Evolutionary conservation across 352 stramenopile species (phyloP).

Genomic region (Globisporangium emineosum): DNA sequence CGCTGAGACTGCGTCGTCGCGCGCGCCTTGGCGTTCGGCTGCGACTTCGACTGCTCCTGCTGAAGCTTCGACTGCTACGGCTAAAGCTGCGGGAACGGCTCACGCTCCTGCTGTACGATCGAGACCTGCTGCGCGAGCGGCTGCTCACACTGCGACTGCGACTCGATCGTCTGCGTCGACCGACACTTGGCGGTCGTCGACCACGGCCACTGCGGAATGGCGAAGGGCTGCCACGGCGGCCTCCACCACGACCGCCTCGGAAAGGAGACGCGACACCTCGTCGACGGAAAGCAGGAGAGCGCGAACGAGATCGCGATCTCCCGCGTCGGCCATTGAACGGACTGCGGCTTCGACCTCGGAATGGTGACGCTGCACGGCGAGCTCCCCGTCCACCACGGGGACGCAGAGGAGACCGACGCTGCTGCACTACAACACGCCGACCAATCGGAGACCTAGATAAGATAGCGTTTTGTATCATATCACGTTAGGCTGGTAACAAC

Average conservation of each 20-base stretch:
- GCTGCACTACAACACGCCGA: conserved; percentile 8
- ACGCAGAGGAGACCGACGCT: conserved; percentile 24
- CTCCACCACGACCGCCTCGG: conserved; percentile 21
- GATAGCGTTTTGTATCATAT: background rate
- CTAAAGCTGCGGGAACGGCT: background rate
- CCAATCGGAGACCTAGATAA: conserved; percentile 7
- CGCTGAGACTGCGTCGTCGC: conserved; percentile 24
- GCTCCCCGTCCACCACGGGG: conserved; percentile 16
- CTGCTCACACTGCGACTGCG: background rate
- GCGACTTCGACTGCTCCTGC: conserved; percentile 19
- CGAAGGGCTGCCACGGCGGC: conserved; percentile 16
- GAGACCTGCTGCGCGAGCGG: background rate
- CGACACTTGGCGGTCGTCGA: conserved; percentile 8
- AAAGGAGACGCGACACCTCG: conserved; percentile 40
- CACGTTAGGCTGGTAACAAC: background rate
- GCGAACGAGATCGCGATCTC: conserved; percentile 14
- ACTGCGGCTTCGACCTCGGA: conserved; percentile 47
- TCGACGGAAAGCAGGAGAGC: conserved; percentile 39
- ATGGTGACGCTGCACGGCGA: conserved; percentile 38
- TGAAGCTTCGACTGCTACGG: conserved; percentile 7
- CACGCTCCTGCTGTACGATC: background rate
- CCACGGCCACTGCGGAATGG: conserved; percentile 14
- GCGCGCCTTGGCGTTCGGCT: background rate
- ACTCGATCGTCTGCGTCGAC: conserved; percentile 9
- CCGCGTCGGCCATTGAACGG: conserved; percentile 24